A percentile compares a stretch with the other conserved stretches of the same genome.
Conservation (phyloP, 2,329 filamentous ascomycete genomes). For the Beauveria pseudobassiana region DNA sequence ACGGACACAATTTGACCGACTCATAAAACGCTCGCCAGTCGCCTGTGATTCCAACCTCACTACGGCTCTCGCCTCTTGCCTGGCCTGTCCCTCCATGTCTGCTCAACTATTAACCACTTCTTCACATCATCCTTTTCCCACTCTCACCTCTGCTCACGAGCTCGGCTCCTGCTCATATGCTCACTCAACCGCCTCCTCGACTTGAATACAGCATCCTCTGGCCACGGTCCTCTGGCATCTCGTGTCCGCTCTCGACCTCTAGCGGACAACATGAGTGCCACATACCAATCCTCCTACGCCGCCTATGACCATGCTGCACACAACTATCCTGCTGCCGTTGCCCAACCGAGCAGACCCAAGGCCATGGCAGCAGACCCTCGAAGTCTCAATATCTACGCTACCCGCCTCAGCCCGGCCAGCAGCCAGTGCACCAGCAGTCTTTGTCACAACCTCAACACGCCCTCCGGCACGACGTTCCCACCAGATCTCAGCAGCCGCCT, state of each 20-base stretch:
- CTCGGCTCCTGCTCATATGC: background rate
- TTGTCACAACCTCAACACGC: slow-evolving; percentile 14
- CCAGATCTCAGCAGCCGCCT: slow-evolving; percentile 4
- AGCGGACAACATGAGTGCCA: slow-evolving; percentile 42
- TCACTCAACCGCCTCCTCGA: background rate
- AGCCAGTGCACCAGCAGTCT: slow-evolving; percentile 10
- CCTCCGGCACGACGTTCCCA: slow-evolving; percentile 8
- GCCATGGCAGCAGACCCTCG: slow-evolving; percentile 26
- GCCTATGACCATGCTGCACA: slow-evolving; percentile 41
- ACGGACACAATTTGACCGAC: slow-evolving; percentile 2
- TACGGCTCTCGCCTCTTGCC: background rate
- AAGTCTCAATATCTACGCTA: slow-evolving; percentile 26
- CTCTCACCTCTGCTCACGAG: background rate
- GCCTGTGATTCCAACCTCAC: background rate
- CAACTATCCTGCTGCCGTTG: slow-evolving; percentile 28
- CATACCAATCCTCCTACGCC: slow-evolving; percentile 41
- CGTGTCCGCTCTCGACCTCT: slow-evolving; percentile 14
- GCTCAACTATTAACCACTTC: background rate
- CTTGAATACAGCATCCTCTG: background rate
- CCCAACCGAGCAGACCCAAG: slow-evolving; percentile 27
- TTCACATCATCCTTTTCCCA: background rate
- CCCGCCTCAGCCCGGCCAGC: slow-evolving; percentile 18
- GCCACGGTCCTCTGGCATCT: background rate
- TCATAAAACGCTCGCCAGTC: background rate
- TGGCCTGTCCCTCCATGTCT: background rate